Evolutionary conservation across 371 early-diverging fungal genomes (phyloP), one percentile per base, ranked within the genome.

Genomic region (Smittium mucronatum): DNA sequence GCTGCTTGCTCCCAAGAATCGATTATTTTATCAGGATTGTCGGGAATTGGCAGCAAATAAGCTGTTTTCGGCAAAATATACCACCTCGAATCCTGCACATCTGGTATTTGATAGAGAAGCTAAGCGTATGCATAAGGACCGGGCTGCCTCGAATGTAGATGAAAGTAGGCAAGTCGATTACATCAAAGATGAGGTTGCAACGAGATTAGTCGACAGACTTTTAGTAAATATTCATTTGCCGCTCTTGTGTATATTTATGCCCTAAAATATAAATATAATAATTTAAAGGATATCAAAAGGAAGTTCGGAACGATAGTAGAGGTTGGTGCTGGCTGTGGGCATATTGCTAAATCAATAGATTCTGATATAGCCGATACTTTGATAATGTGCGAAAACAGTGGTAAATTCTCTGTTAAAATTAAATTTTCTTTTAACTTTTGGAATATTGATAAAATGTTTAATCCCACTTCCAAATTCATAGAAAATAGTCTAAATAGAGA

Each of bases 111-210:
- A 93, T 75, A 84, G 92, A 58, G 73, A 81, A 1, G 83, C 77
- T 57, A 95, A 95, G 76, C 75, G 76, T 2, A 63, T 81, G 34
- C 97, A 97, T 75, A 84, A 88, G 66, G 86, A 92, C 72, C 83
- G 94, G 2, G 88, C 93, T 2, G 92, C 91, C 0, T 57, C 77
- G 0, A 77, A 84, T 47, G 75, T 75, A 1, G 83, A 82, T 34
- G 70, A 76, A 34, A 88, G 89, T 69, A 87, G 91, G 11, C 81
- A 84, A n/a, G 89, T 87, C 0, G 96, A 97, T 78, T 97, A 97
- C 73, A 80, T 97, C 31, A 89, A 87, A 70, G 93, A 96, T 78
- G 95, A 94, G 70, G 85, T 94, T 2, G 96, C 95, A 5, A 84
- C 84, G 32, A 80, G 94, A 36, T 80, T 97, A 1, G 92, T 89